Conservation (phyloP, 257 asterid genomes). For the Solanum gandarillasii region DNA sequence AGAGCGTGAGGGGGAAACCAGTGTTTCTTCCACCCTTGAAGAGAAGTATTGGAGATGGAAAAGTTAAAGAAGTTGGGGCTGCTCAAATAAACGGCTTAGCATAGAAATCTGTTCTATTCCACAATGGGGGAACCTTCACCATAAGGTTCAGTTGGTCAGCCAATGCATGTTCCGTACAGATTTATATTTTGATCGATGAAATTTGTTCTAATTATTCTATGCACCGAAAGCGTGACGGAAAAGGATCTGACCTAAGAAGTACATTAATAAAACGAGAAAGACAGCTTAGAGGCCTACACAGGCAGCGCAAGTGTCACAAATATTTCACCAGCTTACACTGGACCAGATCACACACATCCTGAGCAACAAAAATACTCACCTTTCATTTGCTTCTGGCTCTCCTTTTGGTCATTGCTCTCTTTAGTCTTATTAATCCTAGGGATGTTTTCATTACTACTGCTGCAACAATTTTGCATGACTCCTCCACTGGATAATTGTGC, state of each 20-base stretch:
- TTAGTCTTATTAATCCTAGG: constrained; percentile 23
- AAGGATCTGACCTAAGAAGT: neutral
- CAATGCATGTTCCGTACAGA: neutral
- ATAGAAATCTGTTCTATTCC: neutral
- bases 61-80: neutral
- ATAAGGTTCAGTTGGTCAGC: neutral
- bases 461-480: constrained; percentile 34
- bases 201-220: neutral
- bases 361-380: constrained; percentile 25
- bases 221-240: neutral
- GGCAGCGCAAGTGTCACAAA: neutral
- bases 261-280: neutral
- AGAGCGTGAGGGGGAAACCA: neutral
- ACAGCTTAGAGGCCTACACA: neutral
- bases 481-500: constrained; percentile 15
- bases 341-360: neutral
- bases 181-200: neutral
- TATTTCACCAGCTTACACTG: neutral
- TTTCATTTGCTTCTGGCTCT: constrained; percentile 19
- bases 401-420: constrained; percentile 25
- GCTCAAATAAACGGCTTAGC: neutral
- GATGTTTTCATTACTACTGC: constrained; percentile 57
- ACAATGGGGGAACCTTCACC: neutral
- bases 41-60: neutral
- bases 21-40: neutral